These are phyloP conservation scores for Fusarium tuaranense DNA, from an alignment of 2,329 filamentous ascomycete genomes.

Conservation along the genomic window DNA sequence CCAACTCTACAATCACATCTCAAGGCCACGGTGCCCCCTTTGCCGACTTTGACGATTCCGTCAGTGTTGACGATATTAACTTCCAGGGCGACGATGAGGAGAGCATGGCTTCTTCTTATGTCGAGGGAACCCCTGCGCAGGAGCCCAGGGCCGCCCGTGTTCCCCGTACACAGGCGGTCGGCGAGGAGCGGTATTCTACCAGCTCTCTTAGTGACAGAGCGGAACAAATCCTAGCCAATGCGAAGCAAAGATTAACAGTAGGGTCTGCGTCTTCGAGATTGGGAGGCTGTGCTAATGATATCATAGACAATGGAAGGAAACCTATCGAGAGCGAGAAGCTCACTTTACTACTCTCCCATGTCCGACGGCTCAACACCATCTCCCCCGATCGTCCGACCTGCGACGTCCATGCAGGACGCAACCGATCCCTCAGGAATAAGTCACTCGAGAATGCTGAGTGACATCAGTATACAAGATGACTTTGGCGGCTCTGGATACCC, in stretches of 20 bases:
- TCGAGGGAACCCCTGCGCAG: conserved; percentile 56
- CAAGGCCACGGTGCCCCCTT: conserved; percentile 63
- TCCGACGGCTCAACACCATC: conserved; percentile 67
- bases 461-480: conserved; percentile 43
- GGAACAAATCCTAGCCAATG: conserved; percentile 91
- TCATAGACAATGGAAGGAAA: conserved; percentile 92
- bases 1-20: conserved; percentile 70
- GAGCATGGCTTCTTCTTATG: conserved; percentile 70
- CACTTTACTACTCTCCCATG: conserved; percentile 60
- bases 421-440: conserved; percentile 26
- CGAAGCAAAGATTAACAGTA: conserved; percentile 89
- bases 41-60: conserved; percentile 70
- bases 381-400: conserved; percentile 55
- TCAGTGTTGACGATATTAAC: conserved; percentile 72
- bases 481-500: conserved; percentile 51
- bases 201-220: conserved; percentile 83
- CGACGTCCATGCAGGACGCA: conserved; percentile 40
- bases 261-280: conserved; percentile 49
- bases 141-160: conserved; percentile 24
- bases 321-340: conserved; percentile 80
- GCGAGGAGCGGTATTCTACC: conserved; percentile 75
- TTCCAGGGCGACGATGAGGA: conserved; percentile 77
- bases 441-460: conserved; percentile 50
- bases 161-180: conserved; percentile 27
- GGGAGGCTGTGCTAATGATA: conserved; percentile 22